Percentiles rank a stretch among this genome's conserved stretches.
phyloP scores from a whole-genome alignment of 352 stramenopile species.

The Phytopythium kandeliae region DNA sequence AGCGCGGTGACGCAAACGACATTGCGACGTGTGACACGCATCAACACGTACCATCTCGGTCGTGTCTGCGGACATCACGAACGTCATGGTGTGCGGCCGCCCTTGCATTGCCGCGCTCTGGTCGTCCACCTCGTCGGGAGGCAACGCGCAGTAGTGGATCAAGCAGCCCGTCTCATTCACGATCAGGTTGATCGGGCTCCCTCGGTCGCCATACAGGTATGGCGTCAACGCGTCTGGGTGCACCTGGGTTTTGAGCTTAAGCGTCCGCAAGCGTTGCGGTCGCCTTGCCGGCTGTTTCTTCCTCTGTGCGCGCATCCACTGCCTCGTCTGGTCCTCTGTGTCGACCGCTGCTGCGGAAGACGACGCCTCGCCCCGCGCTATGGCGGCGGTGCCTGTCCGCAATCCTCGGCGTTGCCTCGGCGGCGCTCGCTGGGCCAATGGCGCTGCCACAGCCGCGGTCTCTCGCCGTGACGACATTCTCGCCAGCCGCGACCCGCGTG shows the following conservation, averaged over 20 bases:
- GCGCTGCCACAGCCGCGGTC: background rate
- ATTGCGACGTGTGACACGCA: background rate
- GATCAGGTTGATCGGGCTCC: constrained; percentile 48
- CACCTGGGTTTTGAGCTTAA: constrained; percentile 48
- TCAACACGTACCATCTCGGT: constrained; percentile 19
- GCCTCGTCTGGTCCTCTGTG: background rate
- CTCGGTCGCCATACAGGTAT: constrained; percentile 52
- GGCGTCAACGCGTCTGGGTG: constrained; percentile 49
- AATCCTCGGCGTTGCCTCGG: background rate
- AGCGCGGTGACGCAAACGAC: too few species aligned
- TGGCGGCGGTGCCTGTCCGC: background rate
- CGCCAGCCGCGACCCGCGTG: background rate
- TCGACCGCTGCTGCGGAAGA: background rate
- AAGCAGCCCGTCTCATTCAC: constrained; percentile 37
- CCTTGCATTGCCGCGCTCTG: constrained; percentile 15
- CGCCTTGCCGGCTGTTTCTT: constrained; percentile 12
- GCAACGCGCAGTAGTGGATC: constrained; percentile 64
- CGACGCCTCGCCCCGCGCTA: too few species aligned
- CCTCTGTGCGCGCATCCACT: constrained; percentile 2
- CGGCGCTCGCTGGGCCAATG: background rate
- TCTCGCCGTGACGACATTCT: constrained; percentile 1
- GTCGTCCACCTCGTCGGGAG: constrained; percentile 32
- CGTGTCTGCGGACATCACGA: constrained; percentile 43
- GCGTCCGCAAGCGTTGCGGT: constrained; percentile 45
- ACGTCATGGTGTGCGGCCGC: constrained; percentile 44